Evolutionary conservation across 108 stramenopile genomes (phyloP), one percentile per base, ranked within the genome.

Genomic region (Cyclotella cryptica): DNA sequence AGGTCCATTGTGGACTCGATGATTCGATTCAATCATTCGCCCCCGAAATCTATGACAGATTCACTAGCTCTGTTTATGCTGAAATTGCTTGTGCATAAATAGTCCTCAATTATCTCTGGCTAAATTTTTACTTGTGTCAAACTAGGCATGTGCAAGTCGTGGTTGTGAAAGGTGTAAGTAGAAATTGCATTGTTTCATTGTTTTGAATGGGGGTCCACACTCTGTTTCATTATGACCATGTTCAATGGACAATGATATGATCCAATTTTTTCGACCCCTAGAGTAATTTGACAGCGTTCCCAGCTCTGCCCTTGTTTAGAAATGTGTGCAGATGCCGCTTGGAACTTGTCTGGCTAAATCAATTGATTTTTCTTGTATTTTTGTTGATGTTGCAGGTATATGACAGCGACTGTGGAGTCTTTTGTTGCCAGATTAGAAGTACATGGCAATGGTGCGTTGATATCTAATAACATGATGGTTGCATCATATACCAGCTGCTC

Each of bases 191-290:
- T n/a, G n/a, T n/a, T n/a, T n/a, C n/a, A n/a, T n/a, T n/a, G n/a
- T n/a, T n/a, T n/a, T n/a, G n/a, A n/a, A n/a, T n/a, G n/a, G 78
- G 78, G 78, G 35, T 72, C 51, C 71, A 79, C 78, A 79, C 78
- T 79, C 78, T 79, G 78, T 79, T 43, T 45, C 66, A 66, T 66
- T 66, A 66, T 28, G 39, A 21, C 78, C 78, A 53, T 63, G 62
- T 70, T 49, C 19, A 40, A 39, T 55, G 41, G 43, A 64, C 59
- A 24, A 67, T 79, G 77, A 70, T 67, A 66, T 59, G 71, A 22
- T 54, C 44, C 71, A 79, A 72, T 79, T 79, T 79, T 79, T 79
- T 55, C 64, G 71, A 59, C 43, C 78, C 78, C 78, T 39, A 79
- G 43, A 79, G 18, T 27, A 72, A 72, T 45, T 44, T 42, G 55